Base-by-base conservation (phyloP, 2,329 filamentous ascomycete species). In the Fusarium sororula region DNA sequence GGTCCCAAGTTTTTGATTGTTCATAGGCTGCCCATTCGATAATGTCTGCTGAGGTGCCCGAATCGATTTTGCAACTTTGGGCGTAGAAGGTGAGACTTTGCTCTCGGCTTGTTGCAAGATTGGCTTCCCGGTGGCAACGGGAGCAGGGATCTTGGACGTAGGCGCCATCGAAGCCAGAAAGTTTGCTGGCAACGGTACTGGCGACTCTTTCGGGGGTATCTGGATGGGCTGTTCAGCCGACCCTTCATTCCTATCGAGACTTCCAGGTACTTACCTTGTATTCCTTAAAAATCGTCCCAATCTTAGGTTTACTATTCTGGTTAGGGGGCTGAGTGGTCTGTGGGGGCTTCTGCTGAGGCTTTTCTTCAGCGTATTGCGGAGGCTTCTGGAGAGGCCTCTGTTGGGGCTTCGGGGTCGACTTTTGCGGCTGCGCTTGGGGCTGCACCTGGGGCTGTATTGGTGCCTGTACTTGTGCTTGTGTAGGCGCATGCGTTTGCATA, bases 171-270 rank as follows among this genome's bases (percentile, higher is more conserved):
- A 82, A n/a, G 83, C 83, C 54, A 84, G 72, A 58, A 84, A 84
- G 61, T 84, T 84, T 10, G 84, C 82, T 3, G 84, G 84, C 15
- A 86, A 72, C 17, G 84, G 84, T 10, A 86, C 84, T 6, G 84
- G 84, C 3, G 84, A 85, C 63, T 85, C 79, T 73, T 85, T 85
- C 20, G 80, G 73, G 28, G 83, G 83, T 70, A 80, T 74, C 80
- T 80, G 73, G 48, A 74, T 74, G 63, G 72, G 72, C 72, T 76
- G 73, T 70, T 82, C 80, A 77, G 78, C 78, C 72, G 76, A 77
- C 57, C 76, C 75, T 66, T 61, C 62, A 73, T 63, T 75, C 47
- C 61, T 75, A 67, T 68, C 75, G 53, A 55, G 74, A 71, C 42
- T 76, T 74, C 70, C 76, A 73, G 63, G 75, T 54, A 77, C 80